phyloP scores from a whole-genome alignment of 2,329 filamentous ascomycete genomes.

The Bertia moriformis region DNA sequence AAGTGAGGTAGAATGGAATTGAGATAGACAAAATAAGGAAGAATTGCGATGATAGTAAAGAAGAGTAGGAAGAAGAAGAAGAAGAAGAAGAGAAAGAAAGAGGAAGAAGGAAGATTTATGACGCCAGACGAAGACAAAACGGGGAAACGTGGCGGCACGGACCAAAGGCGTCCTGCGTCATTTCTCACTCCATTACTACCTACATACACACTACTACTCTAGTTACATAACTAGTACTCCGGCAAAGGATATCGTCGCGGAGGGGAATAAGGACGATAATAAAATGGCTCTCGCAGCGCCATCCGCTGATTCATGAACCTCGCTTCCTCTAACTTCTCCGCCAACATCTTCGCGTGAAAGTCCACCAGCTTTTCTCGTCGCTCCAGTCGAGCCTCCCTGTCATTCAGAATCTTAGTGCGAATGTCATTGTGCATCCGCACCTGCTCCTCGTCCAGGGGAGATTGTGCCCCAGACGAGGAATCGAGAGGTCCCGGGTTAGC shows the following conservation, averaged over 20 bases:
- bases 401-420: neutral
- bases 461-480: too few relatives aligned
- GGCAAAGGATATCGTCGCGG: too few relatives aligned
- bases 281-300: neutral
- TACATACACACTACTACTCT: too few relatives aligned
- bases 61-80: neutral
- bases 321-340: neutral
- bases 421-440: too few relatives aligned
- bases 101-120: neutral
- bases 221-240: too few relatives aligned
- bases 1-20: conserved; percentile 8
- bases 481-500: too few relatives aligned
- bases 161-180: too few relatives aligned
- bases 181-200: too few relatives aligned
- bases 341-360: neutral
- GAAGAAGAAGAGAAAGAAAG: neutral
- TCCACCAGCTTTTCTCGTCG: neutral
- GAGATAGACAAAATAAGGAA: neutral
- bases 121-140: neutral
- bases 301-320: neutral
- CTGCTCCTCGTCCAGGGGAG: too few relatives aligned
- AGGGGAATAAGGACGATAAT: too few relatives aligned
- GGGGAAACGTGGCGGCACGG: too few relatives aligned
- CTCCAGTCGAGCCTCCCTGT: neutral
- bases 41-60: neutral